Conservation (phyloP, 257 asterid species). For the Fraxinus excelsior region DNA sequence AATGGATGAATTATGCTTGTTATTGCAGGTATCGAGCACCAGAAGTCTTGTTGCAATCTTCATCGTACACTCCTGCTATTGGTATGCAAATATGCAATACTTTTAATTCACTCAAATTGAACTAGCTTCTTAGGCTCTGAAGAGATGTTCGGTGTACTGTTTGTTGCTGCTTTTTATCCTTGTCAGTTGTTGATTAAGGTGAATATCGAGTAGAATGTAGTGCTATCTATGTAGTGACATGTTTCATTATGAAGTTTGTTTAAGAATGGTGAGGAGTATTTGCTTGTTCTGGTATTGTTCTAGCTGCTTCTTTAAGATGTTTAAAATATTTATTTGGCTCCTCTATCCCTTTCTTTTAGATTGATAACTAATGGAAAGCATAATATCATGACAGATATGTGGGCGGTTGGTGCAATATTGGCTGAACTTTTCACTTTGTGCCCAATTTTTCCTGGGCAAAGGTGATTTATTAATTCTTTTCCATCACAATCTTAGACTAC, state of each 20-base stretch:
- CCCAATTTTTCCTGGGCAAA: conserved; percentile 97
- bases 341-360: conserved; percentile 13
- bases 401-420: conserved; percentile 95
- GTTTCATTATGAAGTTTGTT: conserved; percentile 11
- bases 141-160: conserved; percentile 13
- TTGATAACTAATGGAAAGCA: conserved; percentile 21
- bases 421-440: conserved; percentile 92
- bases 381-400: conserved; percentile 69
- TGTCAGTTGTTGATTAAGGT: neutral
- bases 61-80: conserved; percentile 79
- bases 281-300: conserved; percentile 13
- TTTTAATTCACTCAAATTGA: conserved; percentile 5
- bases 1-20: conserved; percentile 18
- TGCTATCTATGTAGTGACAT: neutral
- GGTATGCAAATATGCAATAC: conserved; percentile 72
- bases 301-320: conserved; percentile 6
- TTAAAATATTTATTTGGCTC: conserved; percentile 9
- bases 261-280: conserved; percentile 2
- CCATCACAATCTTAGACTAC: neutral
- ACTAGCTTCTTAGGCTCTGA: neutral
- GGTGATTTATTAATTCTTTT: conserved; percentile 47
- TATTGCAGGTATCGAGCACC: conserved; percentile 95
- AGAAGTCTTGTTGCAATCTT: conserved; percentile 82
- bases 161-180: conserved; percentile 7
- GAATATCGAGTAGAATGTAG: neutral